Conservation (phyloP, 2,329 filamentous ascomycete species). For the Ceratocystiopsis brevicomis region DNA sequence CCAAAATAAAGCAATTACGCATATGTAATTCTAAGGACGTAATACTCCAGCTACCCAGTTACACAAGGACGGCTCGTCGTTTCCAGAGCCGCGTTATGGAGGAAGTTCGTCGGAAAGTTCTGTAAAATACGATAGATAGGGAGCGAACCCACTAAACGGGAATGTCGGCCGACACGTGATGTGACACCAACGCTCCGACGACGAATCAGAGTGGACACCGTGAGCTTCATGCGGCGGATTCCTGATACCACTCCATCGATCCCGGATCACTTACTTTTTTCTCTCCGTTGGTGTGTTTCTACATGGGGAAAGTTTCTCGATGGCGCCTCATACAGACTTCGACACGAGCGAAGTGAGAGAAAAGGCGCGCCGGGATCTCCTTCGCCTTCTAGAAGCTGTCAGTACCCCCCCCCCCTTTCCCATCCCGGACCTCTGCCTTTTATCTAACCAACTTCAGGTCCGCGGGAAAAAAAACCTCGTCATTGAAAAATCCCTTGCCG, state of each 20-base stretch:
- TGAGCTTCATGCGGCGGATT: too few species aligned
- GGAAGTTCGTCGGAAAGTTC: too few species aligned
- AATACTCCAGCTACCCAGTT: too few species aligned
- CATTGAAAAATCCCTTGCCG: constrained; percentile 76
- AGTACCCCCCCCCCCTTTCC: constrained; percentile 25
- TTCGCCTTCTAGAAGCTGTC: constrained; percentile 88
- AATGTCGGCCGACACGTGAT: too few species aligned
- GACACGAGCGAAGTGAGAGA: constrained; percentile 58
- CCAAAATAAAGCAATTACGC: too few species aligned
- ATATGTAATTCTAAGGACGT: too few species aligned
- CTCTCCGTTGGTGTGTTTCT: constrained; percentile 16
- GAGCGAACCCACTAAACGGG: too few species aligned
- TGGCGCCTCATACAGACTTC: constrained; percentile 54
- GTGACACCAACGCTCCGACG: too few species aligned
- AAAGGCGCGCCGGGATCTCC: constrained; percentile 71
- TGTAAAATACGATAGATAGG: too few species aligned
- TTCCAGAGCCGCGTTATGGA: too few species aligned
- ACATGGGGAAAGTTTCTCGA: constrained; percentile 16
- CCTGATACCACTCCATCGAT: background rate
- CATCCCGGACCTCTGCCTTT: constrained; percentile 2
- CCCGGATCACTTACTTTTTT: background rate
- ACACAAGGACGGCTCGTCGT: too few species aligned
- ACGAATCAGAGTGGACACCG: too few species aligned
- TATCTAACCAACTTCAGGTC: constrained; percentile 37
- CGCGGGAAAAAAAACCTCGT: constrained; percentile 98